These are phyloP conservation scores for Populus simonii DNA, from an alignment of 345 rosid genomes.

Conservation along the genomic window DNA sequence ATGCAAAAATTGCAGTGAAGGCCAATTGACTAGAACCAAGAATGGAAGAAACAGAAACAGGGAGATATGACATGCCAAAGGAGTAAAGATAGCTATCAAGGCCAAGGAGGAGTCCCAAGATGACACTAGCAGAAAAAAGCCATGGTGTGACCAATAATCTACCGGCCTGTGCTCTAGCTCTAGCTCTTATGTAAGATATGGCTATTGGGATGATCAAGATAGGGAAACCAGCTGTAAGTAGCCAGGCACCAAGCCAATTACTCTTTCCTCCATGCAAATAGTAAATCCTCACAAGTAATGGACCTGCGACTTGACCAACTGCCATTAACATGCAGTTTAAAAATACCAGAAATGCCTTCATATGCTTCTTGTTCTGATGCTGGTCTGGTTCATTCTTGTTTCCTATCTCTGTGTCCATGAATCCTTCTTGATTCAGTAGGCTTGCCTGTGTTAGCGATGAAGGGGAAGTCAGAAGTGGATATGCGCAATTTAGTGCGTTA, in stretches of 20 bases:
- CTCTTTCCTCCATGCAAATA: not conserved
- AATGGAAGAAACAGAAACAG: no score
- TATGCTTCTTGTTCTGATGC: not conserved
- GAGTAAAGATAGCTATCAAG: no score
- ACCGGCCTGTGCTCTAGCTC: no score
- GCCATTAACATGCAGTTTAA: not conserved
- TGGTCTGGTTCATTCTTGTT: not conserved
- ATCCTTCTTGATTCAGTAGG: not conserved
- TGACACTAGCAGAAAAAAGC: no score
- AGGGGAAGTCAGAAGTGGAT: not conserved
- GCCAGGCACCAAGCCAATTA: not conserved
- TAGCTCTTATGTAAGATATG: no score
- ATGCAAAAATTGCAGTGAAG: no score
- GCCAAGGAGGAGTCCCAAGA: no score
- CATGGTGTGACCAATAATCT: no score
- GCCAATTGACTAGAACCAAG: no score
- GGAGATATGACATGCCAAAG: no score
- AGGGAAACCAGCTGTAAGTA: not conserved
- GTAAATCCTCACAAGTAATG: not conserved
- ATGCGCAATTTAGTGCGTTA: not conserved
- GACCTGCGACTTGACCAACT: not conserved
- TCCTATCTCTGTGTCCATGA: not conserved
- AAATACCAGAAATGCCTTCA: not conserved
- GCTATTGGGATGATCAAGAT: no score
- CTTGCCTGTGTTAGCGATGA: no score